Conservation (phyloP, 495 filamentous ascomycete species). For the Clavariopsis aquatica region DNA sequence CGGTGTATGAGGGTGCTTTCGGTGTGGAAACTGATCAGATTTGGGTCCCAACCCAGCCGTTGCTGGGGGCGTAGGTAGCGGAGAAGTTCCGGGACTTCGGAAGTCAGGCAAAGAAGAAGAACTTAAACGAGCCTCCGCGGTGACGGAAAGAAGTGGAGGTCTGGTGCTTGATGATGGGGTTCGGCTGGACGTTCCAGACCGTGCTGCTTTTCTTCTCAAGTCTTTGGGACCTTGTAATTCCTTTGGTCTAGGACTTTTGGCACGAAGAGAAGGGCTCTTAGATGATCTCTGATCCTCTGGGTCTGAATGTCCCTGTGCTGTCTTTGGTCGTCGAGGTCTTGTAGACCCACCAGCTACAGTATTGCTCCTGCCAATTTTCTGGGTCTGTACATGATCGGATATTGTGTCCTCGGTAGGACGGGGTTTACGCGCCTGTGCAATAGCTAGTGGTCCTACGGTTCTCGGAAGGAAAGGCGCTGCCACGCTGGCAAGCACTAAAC, state of each 20-base stretch:
- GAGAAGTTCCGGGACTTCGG: constrained; percentile 48
- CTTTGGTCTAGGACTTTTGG: constrained; percentile 15
- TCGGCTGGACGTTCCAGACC: constrained; percentile 31
- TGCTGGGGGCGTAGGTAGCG: constrained; percentile 44
- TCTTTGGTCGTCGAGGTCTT: constrained; percentile 51
- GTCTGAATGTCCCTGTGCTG: constrained; percentile 45
- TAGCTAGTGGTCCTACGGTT: constrained; percentile 66
- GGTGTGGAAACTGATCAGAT: constrained; percentile 51
- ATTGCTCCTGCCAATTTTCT: constrained; percentile 61
- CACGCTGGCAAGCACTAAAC: constrained; percentile 67
- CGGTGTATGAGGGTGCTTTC: constrained; percentile 51
- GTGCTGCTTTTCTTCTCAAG: constrained; percentile 25
- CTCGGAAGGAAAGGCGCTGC: constrained; percentile 50
- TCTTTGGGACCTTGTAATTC: constrained; percentile 24
- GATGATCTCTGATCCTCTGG: constrained; percentile 25
- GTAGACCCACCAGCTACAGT: constrained; percentile 57
- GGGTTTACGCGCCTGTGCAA: constrained; percentile 72
- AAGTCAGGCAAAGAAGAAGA: constrained; percentile 69
- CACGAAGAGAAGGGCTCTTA: constrained; percentile 19
- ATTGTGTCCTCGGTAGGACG: constrained; percentile 58
- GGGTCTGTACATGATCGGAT: constrained; percentile 53
- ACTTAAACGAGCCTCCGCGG: constrained; percentile 50
- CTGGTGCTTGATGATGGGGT: constrained; percentile 32
- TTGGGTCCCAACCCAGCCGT: constrained; percentile 48
- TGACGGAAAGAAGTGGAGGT: constrained; percentile 30